These are phyloP conservation scores for Starmerella vaccinii DNA, from an alignment of 805 yeast species.

Conservation along the genomic window DNA sequence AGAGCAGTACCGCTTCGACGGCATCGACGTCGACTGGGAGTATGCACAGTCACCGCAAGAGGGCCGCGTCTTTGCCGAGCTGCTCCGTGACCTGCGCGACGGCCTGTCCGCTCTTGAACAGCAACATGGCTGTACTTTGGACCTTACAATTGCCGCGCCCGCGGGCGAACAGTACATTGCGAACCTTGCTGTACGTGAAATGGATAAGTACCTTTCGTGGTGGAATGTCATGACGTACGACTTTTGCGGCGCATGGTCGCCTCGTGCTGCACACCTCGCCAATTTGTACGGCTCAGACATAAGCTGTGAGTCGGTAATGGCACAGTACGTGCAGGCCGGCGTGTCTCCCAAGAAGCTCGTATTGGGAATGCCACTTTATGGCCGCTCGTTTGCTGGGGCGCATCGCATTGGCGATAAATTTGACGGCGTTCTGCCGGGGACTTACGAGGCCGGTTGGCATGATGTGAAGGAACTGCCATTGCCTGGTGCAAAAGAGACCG, in stretches of 20 bases:
- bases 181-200: constrained; percentile 38
- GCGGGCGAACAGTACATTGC: constrained; percentile 42
- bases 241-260: constrained; percentile 69
- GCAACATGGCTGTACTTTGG: constrained; percentile 29
- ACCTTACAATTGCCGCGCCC: constrained; percentile 69
- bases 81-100: constrained; percentile 37
- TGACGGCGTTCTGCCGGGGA: constrained; percentile 35
- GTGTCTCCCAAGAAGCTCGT: constrained; percentile 45
- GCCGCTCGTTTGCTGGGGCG: constrained; percentile 43
- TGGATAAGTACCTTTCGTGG: constrained; percentile 50
- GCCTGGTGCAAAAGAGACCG: constrained; percentile 36
- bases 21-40: constrained; percentile 93
- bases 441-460: constrained; percentile 41
- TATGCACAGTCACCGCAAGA: constrained; percentile 50
- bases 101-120: constrained; percentile 35
- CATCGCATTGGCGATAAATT: constrained; percentile 38
- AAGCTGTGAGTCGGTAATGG: constrained; percentile 43
- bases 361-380: constrained; percentile 84
- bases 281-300: constrained; percentile 46
- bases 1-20: constrained; percentile 61
- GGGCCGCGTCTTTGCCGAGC: constrained; percentile 36
- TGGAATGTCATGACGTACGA: constrained; percentile 94
- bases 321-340: constrained; percentile 36
- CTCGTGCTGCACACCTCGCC: constrained; percentile 53
- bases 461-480: constrained; percentile 49